A percentile compares a stretch with the other conserved stretches of the same genome.
Evolutionary conservation across 2,329 filamentous ascomycete species (phyloP).

Genomic region (Fusarium tricinctum): DNA sequence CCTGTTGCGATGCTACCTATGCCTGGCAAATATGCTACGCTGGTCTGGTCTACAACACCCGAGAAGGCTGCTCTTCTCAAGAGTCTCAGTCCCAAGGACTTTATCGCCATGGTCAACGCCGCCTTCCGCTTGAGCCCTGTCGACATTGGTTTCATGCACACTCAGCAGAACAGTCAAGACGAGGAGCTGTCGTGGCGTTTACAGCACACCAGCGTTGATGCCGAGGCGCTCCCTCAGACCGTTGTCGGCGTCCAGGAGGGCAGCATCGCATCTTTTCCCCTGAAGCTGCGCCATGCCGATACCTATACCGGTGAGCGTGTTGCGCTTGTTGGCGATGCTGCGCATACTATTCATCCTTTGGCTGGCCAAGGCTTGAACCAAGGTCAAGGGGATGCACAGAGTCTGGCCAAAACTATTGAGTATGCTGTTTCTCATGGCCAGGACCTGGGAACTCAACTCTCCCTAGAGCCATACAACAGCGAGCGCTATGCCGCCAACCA

Average conservation of each 20-base stretch:
- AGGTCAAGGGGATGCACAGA: constrained; percentile 89
- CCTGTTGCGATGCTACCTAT: constrained; percentile 93
- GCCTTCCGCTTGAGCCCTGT: constrained; percentile 86
- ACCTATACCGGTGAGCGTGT: constrained; percentile 92
- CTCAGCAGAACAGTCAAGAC: constrained; percentile 67
- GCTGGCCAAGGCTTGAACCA: constrained; percentile 96
- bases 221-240: constrained; percentile 72
- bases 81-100: constrained; percentile 77
- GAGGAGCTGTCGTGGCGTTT: constrained; percentile 90
- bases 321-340: constrained; percentile 92
- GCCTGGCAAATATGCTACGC: constrained; percentile 83
- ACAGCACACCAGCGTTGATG: constrained; percentile 73
- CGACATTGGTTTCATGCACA: constrained; percentile 88
- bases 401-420: constrained; percentile 80
- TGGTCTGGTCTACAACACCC: constrained; percentile 96
- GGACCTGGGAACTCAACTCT: constrained; percentile 84
- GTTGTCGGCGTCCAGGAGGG: constrained; percentile 81
- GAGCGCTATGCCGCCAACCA: constrained; percentile 89
- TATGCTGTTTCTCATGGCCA: constrained; percentile 85
- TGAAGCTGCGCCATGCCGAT: constrained; percentile 93
- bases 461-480: constrained; percentile 83
- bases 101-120: constrained; percentile 90
- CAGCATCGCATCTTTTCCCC: constrained; percentile 88
- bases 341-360: constrained; percentile 94
- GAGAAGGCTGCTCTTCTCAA: constrained; percentile 84